Evolutionary conservation across 352 stramenopile species (phyloP).

Genomic region (Globisporangium nodosum): DNA sequence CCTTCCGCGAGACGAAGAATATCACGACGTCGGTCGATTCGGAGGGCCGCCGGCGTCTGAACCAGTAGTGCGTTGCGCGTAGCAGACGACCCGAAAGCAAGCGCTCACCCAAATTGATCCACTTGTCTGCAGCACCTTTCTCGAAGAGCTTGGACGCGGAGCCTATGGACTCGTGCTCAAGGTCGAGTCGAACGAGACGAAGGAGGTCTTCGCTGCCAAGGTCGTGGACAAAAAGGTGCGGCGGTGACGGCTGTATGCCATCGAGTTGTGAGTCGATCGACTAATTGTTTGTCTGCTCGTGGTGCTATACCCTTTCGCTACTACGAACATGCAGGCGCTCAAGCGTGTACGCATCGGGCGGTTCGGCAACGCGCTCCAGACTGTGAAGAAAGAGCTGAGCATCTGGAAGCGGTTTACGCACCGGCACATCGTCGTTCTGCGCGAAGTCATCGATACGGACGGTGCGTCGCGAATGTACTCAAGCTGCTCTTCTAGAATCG

Average conservation of each 20-base stretch:
- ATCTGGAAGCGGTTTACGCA: conserved; percentile 97
- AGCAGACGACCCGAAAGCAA: not conserved
- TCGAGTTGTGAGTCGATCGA: not conserved
- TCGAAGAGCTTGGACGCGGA: conserved; percentile 63
- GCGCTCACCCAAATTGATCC: not conserved
- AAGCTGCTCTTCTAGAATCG: not conserved
- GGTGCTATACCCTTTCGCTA: not conserved
- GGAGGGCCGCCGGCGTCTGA: conserved; percentile 50
- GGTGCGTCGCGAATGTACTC: conserved; percentile 23
- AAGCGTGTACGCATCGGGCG: conserved; percentile 60
- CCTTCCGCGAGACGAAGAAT: conserved; percentile 59
- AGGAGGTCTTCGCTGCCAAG: conserved; percentile 69
- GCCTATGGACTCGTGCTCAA: conserved; percentile 73
- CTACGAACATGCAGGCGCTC: conserved; percentile 20
- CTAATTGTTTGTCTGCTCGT: not conserved
- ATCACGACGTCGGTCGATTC: conserved; percentile 46
- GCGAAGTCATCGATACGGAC: conserved; percentile 94
- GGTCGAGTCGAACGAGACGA: conserved; percentile 59
- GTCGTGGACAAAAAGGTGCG: conserved; percentile 64
- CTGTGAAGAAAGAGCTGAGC: conserved; percentile 91
- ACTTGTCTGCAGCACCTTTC: conserved; percentile 43
- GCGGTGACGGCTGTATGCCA: no score
- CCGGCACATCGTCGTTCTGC: conserved; percentile 91
- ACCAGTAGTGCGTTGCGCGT: conserved; percentile 51
- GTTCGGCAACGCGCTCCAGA: conserved; percentile 72